A percentile compares a stretch with the other conserved stretches of the same genome.
These are phyloP conservation scores for Peniophora sp. DNA, from an alignment of 1,284 basidiomycete species.

Conservation along the genomic window DNA sequence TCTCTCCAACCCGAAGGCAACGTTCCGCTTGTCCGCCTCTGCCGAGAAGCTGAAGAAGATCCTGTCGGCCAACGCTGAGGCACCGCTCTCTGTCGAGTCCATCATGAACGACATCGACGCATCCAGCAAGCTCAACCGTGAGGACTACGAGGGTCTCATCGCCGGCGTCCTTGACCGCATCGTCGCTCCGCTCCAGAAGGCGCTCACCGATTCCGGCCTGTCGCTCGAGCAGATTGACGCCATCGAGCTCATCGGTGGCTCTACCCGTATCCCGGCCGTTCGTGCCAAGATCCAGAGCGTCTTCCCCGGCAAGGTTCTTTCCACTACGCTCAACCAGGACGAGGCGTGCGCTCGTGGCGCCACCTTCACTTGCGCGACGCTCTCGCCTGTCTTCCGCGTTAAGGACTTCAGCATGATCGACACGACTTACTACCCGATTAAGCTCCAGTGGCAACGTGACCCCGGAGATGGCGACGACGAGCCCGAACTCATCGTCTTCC, in stretches of 20 bases:
- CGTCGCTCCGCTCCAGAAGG: slow-evolving; percentile 44
- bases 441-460: slow-evolving; percentile 75
- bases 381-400: slow-evolving; percentile 93
- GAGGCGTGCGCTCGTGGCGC: slow-evolving; percentile 91
- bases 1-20: slow-evolving; percentile 80
- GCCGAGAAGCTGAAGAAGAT: slow-evolving; percentile 74
- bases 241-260: slow-evolving; percentile 64
- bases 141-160: slow-evolving; percentile 53
- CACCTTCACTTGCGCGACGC: slow-evolving; percentile 90
- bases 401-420: slow-evolving; percentile 87
- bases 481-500: slow-evolving; percentile 84
- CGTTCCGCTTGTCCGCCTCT: slow-evolving; percentile 79
- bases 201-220: slow-evolving; percentile 51
- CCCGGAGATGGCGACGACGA: slow-evolving; percentile 79
- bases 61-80: slow-evolving; percentile 78
- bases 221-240: slow-evolving; percentile 53
- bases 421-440: slow-evolving; percentile 80
- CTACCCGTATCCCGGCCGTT: slow-evolving; percentile 63
- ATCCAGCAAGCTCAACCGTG: slow-evolving; percentile 49
- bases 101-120: slow-evolving; percentile 88
- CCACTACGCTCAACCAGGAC: slow-evolving; percentile 90
- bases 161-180: slow-evolving; percentile 47
- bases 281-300: slow-evolving; percentile 56
- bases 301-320: slow-evolving; percentile 66
- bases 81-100: slow-evolving; percentile 85